Conservation (phyloP, 169 alveolate genomes). For the Eimeria zaria region DNA sequence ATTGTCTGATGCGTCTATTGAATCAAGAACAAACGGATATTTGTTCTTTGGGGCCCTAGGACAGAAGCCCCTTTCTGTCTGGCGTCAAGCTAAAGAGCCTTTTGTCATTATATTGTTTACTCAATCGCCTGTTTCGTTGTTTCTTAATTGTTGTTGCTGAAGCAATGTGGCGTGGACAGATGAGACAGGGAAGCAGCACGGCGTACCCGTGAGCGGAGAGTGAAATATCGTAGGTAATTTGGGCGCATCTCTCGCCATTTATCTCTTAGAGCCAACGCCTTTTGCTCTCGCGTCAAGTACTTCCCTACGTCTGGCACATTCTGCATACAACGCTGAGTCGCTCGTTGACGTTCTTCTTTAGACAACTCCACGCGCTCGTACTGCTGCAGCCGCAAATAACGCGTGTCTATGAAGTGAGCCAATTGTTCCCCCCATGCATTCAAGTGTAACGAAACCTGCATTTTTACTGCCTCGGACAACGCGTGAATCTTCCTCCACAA, state of each 20-base stretch:
- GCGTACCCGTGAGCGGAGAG: constrained; percentile 59
- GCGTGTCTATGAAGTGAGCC: constrained; percentile 62
- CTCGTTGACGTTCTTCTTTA: constrained; percentile 10
- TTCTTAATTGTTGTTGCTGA: too few relatives aligned
- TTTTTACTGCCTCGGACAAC: constrained; percentile 39
- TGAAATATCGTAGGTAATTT: constrained; percentile 25
- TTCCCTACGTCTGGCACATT: background rate
- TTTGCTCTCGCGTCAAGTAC: constrained; percentile 59
- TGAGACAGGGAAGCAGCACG: background rate
- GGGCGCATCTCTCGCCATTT: background rate
- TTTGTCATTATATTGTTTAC: too few relatives aligned
- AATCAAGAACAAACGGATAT: background rate
- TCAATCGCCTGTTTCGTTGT: too few relatives aligned
- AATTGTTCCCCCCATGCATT: constrained; percentile 68
- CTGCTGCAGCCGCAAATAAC: constrained; percentile 62
- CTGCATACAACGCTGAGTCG: background rate
- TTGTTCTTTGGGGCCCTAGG: background rate
- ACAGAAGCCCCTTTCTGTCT: too few relatives aligned
- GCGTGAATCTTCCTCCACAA: constrained; percentile 41
- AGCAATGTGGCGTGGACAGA: too few relatives aligned
- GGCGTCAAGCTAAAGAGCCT: too few relatives aligned
- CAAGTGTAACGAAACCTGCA: constrained; percentile 36
- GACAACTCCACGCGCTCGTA: constrained; percentile 49
- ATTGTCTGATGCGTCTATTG: background rate
- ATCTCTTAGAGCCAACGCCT: background rate